These are phyloP conservation scores for Termitomyces sp. DNA, from an alignment of 768 basidiomycete genomes.

Conservation along the genomic window DNA sequence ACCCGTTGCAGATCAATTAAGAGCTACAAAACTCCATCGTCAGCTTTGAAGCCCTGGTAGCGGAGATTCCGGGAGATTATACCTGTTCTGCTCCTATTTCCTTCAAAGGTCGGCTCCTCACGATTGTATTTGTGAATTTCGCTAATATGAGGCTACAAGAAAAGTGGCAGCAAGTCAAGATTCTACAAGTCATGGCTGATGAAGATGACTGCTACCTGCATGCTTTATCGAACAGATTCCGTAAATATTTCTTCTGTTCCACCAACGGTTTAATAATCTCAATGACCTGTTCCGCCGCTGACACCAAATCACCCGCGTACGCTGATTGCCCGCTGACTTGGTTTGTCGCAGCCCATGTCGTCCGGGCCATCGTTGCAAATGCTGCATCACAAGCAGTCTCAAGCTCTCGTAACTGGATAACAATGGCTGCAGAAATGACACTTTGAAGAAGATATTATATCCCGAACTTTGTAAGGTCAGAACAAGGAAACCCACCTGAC, in stretches of 20 bases:
- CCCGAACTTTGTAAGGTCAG: not conserved
- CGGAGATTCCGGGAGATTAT: not conserved
- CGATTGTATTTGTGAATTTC: constrained; percentile 85
- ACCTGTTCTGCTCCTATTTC: constrained; percentile 97
- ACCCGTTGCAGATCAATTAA: constrained; percentile 87
- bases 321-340: constrained; percentile 85
- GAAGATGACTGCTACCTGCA: constrained; percentile 56
- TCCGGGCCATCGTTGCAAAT: constrained; percentile 70
- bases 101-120: constrained; percentile 84
- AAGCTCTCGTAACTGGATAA: constrained; percentile 75
- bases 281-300: constrained; percentile 67
- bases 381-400: constrained; percentile 79
- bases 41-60: not conserved
- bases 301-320: constrained; percentile 74
- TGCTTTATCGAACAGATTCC: constrained; percentile 92
- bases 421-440: constrained; percentile 80
- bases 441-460: constrained; percentile 31
- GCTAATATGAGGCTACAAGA: constrained; percentile 67
- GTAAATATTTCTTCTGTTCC: constrained; percentile 91
- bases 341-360: constrained; percentile 71
- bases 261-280: constrained; percentile 75
- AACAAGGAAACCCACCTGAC: constrained; percentile 52
- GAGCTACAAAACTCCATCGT: constrained; percentile 40
- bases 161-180: not conserved
- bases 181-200: not conserved